Percentiles rank a stretch among this genome's conserved stretches.
Evolutionary conservation across 202 grass and related monocot species (phyloP).

Genomic region (Saccharum hybrid): DNA sequence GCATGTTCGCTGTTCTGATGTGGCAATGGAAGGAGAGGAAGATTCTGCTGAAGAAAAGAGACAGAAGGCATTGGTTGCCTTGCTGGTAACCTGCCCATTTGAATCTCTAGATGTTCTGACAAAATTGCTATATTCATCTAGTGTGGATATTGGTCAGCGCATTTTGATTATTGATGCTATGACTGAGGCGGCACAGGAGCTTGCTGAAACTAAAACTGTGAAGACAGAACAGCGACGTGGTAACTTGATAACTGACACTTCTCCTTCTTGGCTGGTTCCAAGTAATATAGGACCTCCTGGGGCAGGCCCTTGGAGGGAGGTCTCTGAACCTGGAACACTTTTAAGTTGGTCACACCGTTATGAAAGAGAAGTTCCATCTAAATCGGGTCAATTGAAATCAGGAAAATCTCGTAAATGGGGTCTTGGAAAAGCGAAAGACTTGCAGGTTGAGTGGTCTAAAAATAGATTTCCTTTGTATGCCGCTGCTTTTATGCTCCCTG

Average conservation of each 20-base stretch:
- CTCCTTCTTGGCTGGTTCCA: conserved; percentile 84
- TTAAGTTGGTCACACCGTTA: conserved; percentile 78
- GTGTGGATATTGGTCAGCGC: conserved; percentile 80
- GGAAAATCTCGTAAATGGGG: conserved; percentile 97
- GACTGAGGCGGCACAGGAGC: conserved; percentile 90
- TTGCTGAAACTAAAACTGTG: conserved; percentile 74
- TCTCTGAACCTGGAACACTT: conserved; percentile 70
- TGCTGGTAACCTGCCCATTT: conserved; percentile 83
- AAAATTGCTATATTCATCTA: conserved; percentile 87
- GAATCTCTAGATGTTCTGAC: conserved; percentile 81
- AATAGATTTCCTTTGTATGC: conserved; percentile 95
- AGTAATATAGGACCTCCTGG: conserved; percentile 65
- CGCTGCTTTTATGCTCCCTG: conserved; percentile 97
- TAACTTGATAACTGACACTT: conserved; percentile 73
- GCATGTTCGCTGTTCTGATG: conserved; percentile 85
- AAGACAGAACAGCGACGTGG: conserved; percentile 48
- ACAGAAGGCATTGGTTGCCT: conserved; percentile 79
- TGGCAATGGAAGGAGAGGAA: conserved; percentile 88
- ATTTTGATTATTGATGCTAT: conserved; percentile 94
- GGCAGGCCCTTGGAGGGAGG: conserved; percentile 86
- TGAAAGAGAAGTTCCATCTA: conserved; percentile 94
- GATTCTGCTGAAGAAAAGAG: conserved; percentile 89
- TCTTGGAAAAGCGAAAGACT: conserved; percentile 64
- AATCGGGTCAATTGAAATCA: conserved; percentile 73
- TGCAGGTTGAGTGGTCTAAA: conserved; percentile 60